phyloP scores from a whole-genome alignment of 2,329 filamentous ascomycete species.

The Cytospora piceicola region DNA sequence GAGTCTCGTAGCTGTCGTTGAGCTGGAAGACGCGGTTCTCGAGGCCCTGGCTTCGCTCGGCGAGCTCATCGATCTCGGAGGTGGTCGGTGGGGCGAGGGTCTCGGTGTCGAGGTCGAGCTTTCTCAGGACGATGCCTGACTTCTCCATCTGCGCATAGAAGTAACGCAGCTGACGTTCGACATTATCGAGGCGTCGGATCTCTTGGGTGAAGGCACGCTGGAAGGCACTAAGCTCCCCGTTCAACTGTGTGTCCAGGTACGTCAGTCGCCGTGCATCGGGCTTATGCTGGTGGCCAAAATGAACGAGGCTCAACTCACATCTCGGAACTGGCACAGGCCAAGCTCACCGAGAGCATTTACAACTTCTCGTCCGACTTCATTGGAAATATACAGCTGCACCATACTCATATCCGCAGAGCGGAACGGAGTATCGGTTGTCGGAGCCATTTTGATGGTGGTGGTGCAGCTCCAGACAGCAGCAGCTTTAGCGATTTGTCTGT shows the following conservation, averaged over 20 bases:
- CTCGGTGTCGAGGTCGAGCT: slow-evolving; percentile 88
- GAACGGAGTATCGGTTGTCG: slow-evolving; percentile 89
- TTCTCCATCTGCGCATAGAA: slow-evolving; percentile 97
- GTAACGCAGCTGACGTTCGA: slow-evolving; percentile 95
- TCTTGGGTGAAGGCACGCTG: slow-evolving; percentile 97
- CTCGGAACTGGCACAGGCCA: slow-evolving; percentile 93
- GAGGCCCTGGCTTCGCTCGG: slow-evolving; percentile 87
- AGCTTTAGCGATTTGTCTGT: slow-evolving; percentile 23
- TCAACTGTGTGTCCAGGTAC: slow-evolving; percentile 64
- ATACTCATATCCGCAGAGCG: slow-evolving; percentile 99
- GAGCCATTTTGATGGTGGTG: slow-evolving; percentile 57
- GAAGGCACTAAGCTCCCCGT: slow-evolving; percentile 89
- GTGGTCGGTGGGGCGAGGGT: slow-evolving; percentile 86
- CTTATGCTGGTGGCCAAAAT: slow-evolving; percentile 28
- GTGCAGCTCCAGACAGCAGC: slow-evolving; percentile 25
- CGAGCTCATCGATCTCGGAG: slow-evolving; percentile 93
- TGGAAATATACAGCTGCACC: slow-evolving; percentile 99
- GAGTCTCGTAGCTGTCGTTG: slow-evolving; percentile 97
- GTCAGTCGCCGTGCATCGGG: slow-evolving; percentile 31
- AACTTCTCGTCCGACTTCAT: slow-evolving; percentile 97
- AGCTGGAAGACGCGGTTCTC: slow-evolving; percentile 89
- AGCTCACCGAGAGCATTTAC: slow-evolving; percentile 96
- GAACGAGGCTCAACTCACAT: slow-evolving; percentile 64
- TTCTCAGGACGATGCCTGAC: slow-evolving; percentile 80
- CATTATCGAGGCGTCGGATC: slow-evolving; percentile 95